phyloP scores from a whole-genome alignment of 208 protist genomes.

The Tritrichomonas foetus region DNA sequence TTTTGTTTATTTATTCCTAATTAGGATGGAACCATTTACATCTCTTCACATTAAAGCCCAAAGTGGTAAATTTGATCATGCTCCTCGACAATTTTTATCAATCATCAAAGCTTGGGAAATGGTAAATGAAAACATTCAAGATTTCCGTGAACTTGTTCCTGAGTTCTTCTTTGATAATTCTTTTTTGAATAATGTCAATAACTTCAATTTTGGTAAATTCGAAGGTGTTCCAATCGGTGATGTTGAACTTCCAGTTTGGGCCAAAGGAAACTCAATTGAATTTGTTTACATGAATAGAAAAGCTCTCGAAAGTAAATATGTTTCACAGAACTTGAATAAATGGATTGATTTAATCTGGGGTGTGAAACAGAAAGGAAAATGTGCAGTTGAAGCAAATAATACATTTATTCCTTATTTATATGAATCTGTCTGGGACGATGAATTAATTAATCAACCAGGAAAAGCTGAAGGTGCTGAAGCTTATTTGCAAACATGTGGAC shows the following conservation, averaged over 20 bases:
- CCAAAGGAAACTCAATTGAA: slow-evolving; percentile 33
- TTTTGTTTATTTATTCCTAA: slow-evolving; percentile 13
- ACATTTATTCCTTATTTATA: slow-evolving; percentile 22
- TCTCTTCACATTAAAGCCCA: not conserved
- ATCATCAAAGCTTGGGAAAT: not conserved
- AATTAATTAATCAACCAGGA: too few species aligned
- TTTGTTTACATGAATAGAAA: slow-evolving; percentile 52
- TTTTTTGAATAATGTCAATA: slow-evolving; percentile 58
- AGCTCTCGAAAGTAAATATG: slow-evolving; percentile 25
- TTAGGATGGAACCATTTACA: slow-evolving; percentile 42
- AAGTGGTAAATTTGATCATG: slow-evolving; percentile 28
- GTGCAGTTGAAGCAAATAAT: slow-evolving; percentile 24
- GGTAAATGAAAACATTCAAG: not conserved
- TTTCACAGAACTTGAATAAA: not conserved
- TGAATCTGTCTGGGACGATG: too few species aligned
- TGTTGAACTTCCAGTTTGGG: slow-evolving; percentile 52
- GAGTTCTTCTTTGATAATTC: slow-evolving; percentile 63
- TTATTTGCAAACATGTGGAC: too few species aligned
- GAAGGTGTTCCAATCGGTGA: slow-evolving; percentile 45
- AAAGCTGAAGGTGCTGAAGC: too few species aligned
- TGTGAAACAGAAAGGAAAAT: not conserved
- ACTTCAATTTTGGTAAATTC: slow-evolving; percentile 54
- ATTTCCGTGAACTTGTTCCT: slow-evolving; percentile 56
- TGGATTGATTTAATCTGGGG: slow-evolving; percentile 42
- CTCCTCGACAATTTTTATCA: not conserved